A percentile compares a stretch with the other conserved stretches of the same genome.
Conservation (phyloP, 1,139 yeast species). For the Protomyces inundatus region DNA sequence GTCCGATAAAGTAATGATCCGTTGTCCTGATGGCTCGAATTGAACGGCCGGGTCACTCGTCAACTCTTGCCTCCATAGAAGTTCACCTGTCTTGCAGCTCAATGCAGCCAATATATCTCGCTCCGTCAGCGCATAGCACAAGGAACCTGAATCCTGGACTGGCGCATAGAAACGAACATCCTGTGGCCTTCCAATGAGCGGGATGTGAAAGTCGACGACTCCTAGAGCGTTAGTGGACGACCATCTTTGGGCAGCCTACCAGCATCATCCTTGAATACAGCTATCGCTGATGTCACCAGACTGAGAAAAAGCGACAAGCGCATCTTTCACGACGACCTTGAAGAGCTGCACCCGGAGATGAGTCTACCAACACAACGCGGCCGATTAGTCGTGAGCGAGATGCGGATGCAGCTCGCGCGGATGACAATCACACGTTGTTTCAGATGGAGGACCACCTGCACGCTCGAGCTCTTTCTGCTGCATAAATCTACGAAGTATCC, state of each 20-base stretch:
- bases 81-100: conserved; percentile 7
- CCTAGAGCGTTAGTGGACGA: not conserved
- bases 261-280: conserved; percentile 14
- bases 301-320: too few species aligned
- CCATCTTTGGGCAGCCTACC: not conserved
- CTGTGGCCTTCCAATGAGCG: conserved; percentile 21
- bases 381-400: too few species aligned
- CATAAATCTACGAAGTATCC: too few species aligned
- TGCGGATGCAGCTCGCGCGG: too few species aligned
- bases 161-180: conserved; percentile 18
- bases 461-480: too few species aligned
- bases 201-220: conserved; percentile 12
- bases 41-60: not conserved
- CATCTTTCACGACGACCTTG: too few species aligned
- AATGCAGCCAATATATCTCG: conserved; percentile 23
- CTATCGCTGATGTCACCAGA: not conserved
- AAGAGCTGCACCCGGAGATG: too few species aligned
- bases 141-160: conserved; percentile 3
- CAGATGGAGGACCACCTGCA: too few species aligned
- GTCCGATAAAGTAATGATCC: not conserved
- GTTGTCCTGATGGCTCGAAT: not conserved
- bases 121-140: conserved; percentile 16
- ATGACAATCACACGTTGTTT: too few species aligned
- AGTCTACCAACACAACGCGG: too few species aligned
- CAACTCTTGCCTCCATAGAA: conserved; percentile 23